Conservation (phyloP, 2,329 filamentous ascomycete genomes). For the Diaporthe sp. region DNA sequence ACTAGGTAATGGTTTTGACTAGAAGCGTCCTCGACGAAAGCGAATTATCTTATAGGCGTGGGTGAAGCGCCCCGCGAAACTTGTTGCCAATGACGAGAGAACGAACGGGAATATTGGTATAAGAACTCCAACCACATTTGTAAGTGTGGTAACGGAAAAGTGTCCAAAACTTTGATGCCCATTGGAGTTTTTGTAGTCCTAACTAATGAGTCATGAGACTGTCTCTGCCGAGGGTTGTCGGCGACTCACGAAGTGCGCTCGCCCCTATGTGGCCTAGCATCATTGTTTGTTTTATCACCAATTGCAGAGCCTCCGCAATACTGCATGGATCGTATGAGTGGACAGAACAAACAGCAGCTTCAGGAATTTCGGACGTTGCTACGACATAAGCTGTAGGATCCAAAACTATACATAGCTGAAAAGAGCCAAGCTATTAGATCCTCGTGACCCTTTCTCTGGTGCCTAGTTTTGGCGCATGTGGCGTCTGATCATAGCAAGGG, state of each 20-base stretch:
- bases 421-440: neutral
- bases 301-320: no score
- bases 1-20: neutral
- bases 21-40: neutral
- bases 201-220: neutral
- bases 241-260: neutral
- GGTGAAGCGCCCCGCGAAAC: neutral
- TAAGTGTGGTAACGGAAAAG: neutral
- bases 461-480: neutral
- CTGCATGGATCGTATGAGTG: neutral
- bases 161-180: neutral
- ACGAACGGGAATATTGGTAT: neutral
- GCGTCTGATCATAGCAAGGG: neutral
- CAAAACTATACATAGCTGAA: neutral
- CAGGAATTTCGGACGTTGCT: neutral
- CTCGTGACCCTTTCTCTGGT: neutral
- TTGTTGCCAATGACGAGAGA: neutral
- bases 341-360: neutral
- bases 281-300: neutral
- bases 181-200: neutral
- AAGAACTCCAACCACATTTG: neutral
- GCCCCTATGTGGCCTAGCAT: neutral
- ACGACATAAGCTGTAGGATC: neutral
- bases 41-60: neutral
- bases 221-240: neutral